Base-by-base conservation (phyloP, 768 basidiomycete genomes). In the Filobasidium wieringae region DNA sequence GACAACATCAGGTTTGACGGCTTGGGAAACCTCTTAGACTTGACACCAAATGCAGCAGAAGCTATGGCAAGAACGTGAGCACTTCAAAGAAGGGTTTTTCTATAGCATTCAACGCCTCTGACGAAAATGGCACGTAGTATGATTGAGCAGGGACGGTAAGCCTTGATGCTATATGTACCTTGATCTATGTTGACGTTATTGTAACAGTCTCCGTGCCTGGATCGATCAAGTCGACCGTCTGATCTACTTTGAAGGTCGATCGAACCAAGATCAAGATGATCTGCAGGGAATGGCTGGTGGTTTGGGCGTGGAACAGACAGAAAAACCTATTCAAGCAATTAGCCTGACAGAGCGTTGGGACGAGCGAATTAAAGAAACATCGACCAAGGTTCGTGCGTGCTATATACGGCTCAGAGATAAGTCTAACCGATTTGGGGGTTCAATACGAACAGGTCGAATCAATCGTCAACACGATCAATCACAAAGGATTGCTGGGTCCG, bases 261-360 rank as follows among this genome's bases (percentile, higher is more conserved):
- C 80, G 52, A 30, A 53, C 0, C 65, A 70, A 51, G 92, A 96
- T 67, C 90, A 90, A 60, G 88, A 92, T 58, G 85, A 87, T 61
- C 88, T 88, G 0, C 88, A 92, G 74, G 90, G 88, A 6, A 95
- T 93, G 65, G 92, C 88, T 7, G 91, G 91, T 43, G 91, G 91
- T 39, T 76, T 93, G 59, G 91, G 91, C 33, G 88, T 92, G 52
- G 82, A 81, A 37, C 84, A 87, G 58, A 87, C 87, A 69, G 85
- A 83, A 58, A 85, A 80, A 31, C 87, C 91, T 68, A 87, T 96
- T 63, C 72, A 75, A 51, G 71, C 67, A 19, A 87, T 89, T 7
- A 87, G 86, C 5, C 87, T 87, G 75, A 96, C 91, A 0, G 92
- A 93, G 75, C 81, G 87, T 55, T 99, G 95, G 95, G 95, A 99